Percentiles rank a stretch among this genome's conserved stretches.
phyloP scores from a whole-genome alignment of 2,329 filamentous ascomycete genomes.

The Penicillium sp. region DNA sequence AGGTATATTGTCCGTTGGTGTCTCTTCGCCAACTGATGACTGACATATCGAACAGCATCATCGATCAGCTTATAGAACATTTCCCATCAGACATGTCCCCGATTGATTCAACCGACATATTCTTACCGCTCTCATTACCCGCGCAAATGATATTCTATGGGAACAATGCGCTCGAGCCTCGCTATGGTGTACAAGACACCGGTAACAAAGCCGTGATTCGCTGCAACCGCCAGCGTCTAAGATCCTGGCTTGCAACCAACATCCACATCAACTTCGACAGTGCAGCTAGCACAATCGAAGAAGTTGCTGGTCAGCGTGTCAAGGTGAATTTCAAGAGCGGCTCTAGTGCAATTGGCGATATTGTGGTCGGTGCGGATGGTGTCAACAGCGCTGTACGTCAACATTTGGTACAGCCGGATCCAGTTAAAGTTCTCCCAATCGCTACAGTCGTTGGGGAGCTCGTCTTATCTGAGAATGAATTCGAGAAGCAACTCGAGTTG shows the following conservation, averaged over 20 bases:
- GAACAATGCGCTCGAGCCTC: background rate
- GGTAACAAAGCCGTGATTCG: background rate
- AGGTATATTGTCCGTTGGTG: background rate
- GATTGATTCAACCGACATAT: background rate
- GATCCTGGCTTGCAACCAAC: background rate
- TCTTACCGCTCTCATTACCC: background rate
- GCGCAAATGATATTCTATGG: background rate
- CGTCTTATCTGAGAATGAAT: background rate
- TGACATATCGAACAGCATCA: background rate
- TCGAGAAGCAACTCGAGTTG: background rate
- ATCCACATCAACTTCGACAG: background rate
- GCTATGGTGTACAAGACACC: background rate
- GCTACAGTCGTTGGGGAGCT: background rate
- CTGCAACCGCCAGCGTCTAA: background rate
- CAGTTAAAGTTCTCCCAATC: background rate
- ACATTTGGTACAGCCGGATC: background rate
- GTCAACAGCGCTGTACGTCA: background rate
- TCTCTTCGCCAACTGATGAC: background rate
- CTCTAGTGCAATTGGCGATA: background rate
- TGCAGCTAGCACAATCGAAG: background rate
- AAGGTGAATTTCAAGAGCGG: background rate
- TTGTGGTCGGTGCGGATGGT: background rate
- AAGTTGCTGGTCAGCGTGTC: background rate
- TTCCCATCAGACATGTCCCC: background rate
- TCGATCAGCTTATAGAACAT: background rate